Evolutionary conservation across 805 yeast genomes (phyloP).

Genomic region (Metschnikowia matae): DNA sequence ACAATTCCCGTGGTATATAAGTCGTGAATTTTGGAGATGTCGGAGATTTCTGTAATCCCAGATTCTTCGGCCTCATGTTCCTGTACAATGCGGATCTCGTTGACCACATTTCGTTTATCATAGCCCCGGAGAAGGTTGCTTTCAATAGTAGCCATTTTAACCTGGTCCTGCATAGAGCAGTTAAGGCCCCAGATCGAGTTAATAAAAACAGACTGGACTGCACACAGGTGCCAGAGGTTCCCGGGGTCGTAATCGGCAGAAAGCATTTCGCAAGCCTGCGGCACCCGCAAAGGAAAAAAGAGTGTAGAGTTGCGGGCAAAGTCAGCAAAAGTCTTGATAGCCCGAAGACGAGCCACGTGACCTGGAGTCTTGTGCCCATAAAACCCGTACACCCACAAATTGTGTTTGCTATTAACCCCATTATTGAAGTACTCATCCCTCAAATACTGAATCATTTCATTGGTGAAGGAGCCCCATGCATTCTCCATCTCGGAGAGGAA

Average conservation of each 20-base stretch:
- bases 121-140: constrained; percentile 41
- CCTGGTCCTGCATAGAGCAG: constrained; percentile 30
- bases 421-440: constrained; percentile 62
- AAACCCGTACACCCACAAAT: constrained; percentile 30
- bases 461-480: constrained; percentile 81
- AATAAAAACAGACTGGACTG: constrained; percentile 27
- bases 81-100: constrained; percentile 24
- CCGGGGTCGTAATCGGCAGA: constrained; percentile 10
- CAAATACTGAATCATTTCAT: constrained; percentile 46
- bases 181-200: constrained; percentile 43
- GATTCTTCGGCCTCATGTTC: not conserved
- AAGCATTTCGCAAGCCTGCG: constrained; percentile 5
- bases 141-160: constrained; percentile 43
- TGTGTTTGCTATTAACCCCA: constrained; percentile 31
- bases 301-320: constrained; percentile 49
- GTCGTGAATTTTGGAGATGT: not conserved
- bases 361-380: not conserved
- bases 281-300: constrained; percentile 48
- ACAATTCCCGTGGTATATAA: not conserved
- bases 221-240: constrained; percentile 43
- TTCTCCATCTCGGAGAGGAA: constrained; percentile 65
- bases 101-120: constrained; percentile 45
- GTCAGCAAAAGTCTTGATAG: constrained; percentile 45
- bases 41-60: not conserved
- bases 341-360: constrained; percentile 23